Base-by-base conservation (phyloP, 176 grass and related monocot genomes). In the Canna indica region DNA sequence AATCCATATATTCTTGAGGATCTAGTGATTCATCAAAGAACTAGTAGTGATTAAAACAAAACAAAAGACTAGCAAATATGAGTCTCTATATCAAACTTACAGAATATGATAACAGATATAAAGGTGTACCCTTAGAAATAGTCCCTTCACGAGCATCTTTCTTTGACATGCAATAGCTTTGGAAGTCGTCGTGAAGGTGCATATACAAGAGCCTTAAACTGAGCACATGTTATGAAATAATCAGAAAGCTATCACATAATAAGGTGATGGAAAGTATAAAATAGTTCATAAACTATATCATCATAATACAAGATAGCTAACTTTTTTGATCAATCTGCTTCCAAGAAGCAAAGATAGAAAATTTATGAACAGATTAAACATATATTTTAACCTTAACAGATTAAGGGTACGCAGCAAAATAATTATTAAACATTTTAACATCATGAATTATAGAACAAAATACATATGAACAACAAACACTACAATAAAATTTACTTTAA, bases 111-210 rank as follows among this genome's bases (percentile, higher is more conserved):
- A 77, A 31, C 15, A 32, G 14, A 47, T 34, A 70, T 14, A 69
- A 44, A 16, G 56, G 47, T 28, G 16, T 69, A 99, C 95, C 95
- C 81, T 93, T 99, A 30, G 68, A 79, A 69, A 93, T 88, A 75
- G 90, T 93, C 74, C 90, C 90, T 75, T 99, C 89, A 67, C 95
- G 87, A 16, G 69, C 80, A 79, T 99, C 90, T 76, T 99, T 99
- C 90, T 99, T 99, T 27, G 68, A 32, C 77, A n/a, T n/a, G n/a
- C n/a, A 69, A 79, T 62, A 80, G 72, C 42, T 86, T 99, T 9
- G 95, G 90, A 71, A 85, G 76, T 59, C 54, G 86, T 77, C 94
- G 95, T 1, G 90, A 93, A 11, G 95, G 89, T 73, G 95, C 84
- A 82, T 90, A 99, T 73, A 99, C 86, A 64, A 82, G 75, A 59